Evolutionary conservation across 352 stramenopile species (phyloP).

Genomic region (Phytophthora capsici): DNA sequence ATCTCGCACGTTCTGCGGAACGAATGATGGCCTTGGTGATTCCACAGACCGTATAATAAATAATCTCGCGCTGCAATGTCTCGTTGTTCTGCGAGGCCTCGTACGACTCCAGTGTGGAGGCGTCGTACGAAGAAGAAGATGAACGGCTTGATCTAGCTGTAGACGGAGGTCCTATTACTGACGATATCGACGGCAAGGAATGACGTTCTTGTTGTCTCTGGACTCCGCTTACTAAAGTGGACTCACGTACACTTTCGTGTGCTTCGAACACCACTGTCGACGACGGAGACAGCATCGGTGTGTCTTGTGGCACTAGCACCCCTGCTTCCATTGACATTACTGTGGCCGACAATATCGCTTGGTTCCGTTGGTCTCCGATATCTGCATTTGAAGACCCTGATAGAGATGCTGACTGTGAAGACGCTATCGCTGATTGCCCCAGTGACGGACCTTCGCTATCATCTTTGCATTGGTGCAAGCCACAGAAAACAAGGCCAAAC

Average conservation of each 20-base stretch:
- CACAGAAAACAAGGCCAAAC: conserved; percentile 39
- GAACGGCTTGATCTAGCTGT: conserved; percentile 32
- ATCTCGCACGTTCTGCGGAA: conserved; percentile 44
- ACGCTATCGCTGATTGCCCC: conserved; percentile 22
- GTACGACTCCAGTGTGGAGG: conserved; percentile 36
- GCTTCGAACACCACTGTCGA: conserved; percentile 23
- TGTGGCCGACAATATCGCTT: conserved; percentile 15
- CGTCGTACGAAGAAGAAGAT: conserved; percentile 38
- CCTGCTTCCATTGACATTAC: conserved; percentile 36
- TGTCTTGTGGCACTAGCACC: conserved; percentile 14
- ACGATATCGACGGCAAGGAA: conserved; percentile 25
- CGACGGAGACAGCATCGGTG: conserved; percentile 8
- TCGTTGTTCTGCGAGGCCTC: conserved; percentile 74
- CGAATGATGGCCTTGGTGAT: conserved; percentile 80
- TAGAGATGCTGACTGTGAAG: conserved; percentile 37
- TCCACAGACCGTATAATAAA: conserved; percentile 84
- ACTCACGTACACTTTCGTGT: conserved; percentile 32
- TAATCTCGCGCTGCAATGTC: conserved; percentile 82
- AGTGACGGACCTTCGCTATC: conserved; percentile 27
- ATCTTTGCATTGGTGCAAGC: conserved; percentile 35
- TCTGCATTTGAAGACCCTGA: conserved; percentile 31
- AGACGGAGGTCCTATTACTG: conserved; percentile 12
- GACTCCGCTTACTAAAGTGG: conserved; percentile 9
- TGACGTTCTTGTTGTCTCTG: conserved; percentile 22
- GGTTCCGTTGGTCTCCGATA: conserved; percentile 8